Evolutionary conservation across 495 filamentous ascomycete species (phyloP), one percentile per base, ranked within the genome.

Genomic region (Daldinia grandis): DNA sequence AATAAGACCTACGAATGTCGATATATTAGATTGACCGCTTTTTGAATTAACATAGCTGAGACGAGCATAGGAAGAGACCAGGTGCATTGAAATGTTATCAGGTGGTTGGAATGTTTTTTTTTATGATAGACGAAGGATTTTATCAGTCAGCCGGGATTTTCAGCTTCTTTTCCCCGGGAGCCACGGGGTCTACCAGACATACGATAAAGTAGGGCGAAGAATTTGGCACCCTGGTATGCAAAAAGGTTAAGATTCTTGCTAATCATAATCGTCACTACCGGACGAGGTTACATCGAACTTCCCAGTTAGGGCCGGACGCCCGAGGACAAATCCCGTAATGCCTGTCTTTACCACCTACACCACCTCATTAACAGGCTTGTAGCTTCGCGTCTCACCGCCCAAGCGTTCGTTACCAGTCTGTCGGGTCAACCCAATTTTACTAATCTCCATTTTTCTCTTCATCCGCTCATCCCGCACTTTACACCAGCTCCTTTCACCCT

Each of bases 391-490:
- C 65, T 73, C 65, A 69, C 56, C 65, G 65, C 65, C 40, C 63
- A 24, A 38, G 58, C 64, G 50, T 66, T 69, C 70, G 70, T 73
- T 73, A 69, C 70, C 70, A 73, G 62, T 58, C 51, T 73, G 65
- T 69, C 65, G 70, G 70, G 70, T 73, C 62, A 44, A 19, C 56
- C 33, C 37, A 68, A 66, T 69, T 69, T 68, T 47, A 65, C 40
- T 15, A 27, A 27, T 49, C 25, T 58, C 62, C 64, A 64, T 35
- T 42, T 64, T 68, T 63, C 58, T 64, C 61, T 53, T 55, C 61
- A 54, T 68, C 64, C 64, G 58, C 55, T 17, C 51, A 60, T 68
- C 59, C 69, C 56, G 64, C 60, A 21, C 35, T 64, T 61, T 27
- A 31, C 59, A 53, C 64, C 51, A 49, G 55, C 54, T 65, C 55